Evolutionary conservation across 1,284 basidiomycete genomes (phyloP), one percentile per base, ranked within the genome.

Genomic region (Amylostereum chailletii): DNA sequence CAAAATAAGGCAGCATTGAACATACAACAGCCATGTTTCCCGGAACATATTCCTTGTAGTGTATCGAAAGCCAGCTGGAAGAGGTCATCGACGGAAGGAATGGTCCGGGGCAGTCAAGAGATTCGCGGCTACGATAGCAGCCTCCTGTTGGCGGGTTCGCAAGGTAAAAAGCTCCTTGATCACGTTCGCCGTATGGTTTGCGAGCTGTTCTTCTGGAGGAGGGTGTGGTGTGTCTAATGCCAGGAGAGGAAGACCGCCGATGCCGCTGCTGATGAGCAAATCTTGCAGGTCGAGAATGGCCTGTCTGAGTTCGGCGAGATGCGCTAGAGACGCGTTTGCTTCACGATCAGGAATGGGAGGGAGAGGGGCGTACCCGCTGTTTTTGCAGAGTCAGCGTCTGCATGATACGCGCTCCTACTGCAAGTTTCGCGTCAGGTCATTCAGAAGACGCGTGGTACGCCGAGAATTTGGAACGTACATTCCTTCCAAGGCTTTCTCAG

Each of bases 341-440:
- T 19, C 19, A 19, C 1, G 19, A 1, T 19, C 19, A 36, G 51
- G 19, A 49, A 53, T 39, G 50, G 19, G 45, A 55, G 49, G 38
- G 26, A 27, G 48, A 45, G 26, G 30, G 9, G 48, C 65, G 27
- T 55, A 77, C 77, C 68, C 63, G 76, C 65, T 1, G 75, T 75
- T 40, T 76, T 71, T 1, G 66, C 60, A 0, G 77, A 71, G 48
- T 67, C 75, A 31, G 64, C 70, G 6, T 72, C 70, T 0, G 70
- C 62, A 46, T 73, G 71, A 60, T 80, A 82, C 3, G 77, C 76
- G 42, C 75, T 72, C 58, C 79, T 71, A 41, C 77, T 80, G 1
- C 3, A 34, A 27, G 40, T 10, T 33, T 42, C 29, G 10, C 36
- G 27, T 48, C 55, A 77, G 77, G 68, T 63, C n/a, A 6, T 27